Conservation (phyloP, 208 protist species). For the Trypanosoma vivax region DNA sequence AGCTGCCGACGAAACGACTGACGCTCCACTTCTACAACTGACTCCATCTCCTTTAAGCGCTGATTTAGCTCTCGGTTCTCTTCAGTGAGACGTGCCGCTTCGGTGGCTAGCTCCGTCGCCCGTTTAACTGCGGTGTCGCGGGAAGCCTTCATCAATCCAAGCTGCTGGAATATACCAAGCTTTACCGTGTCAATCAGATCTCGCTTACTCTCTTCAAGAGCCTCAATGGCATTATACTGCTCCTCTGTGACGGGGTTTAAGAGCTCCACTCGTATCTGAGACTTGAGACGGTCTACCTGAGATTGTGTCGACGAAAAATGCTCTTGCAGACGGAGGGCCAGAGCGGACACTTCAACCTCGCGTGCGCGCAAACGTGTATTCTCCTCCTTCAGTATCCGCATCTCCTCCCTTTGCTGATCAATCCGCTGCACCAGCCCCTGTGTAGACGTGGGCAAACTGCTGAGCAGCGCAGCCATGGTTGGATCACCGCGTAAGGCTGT, state of each 20-base stretch:
- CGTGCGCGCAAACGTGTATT: slow-evolving; percentile 61
- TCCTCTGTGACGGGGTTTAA: slow-evolving; percentile 66
- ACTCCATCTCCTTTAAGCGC: slow-evolving; percentile 41
- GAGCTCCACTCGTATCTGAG: slow-evolving; percentile 62
- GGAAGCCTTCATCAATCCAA: slow-evolving; percentile 50
- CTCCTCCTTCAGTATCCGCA: slow-evolving; percentile 52
- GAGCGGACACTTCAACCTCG: slow-evolving; percentile 72
- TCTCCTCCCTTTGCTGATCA: slow-evolving; percentile 64
- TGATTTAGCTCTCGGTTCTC: slow-evolving; percentile 55
- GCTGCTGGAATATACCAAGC: slow-evolving; percentile 72
- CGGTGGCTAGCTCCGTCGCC: slow-evolving; percentile 48
- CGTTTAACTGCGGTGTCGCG: slow-evolving; percentile 44
- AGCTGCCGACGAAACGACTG: slow-evolving; percentile 23
- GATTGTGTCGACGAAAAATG: slow-evolving; percentile 71
- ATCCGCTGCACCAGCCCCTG: slow-evolving; percentile 61
- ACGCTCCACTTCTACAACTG: slow-evolving; percentile 28
- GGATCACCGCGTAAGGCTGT: slow-evolving; percentile 5
- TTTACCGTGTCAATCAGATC: slow-evolving; percentile 81
- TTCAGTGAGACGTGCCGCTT: slow-evolving; percentile 28
- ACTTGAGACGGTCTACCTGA: slow-evolving; percentile 80
- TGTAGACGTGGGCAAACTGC: slow-evolving; percentile 48
- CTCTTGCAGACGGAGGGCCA: slow-evolving; percentile 70
- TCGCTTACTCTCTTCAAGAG: slow-evolving; percentile 49
- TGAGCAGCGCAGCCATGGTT: slow-evolving; percentile 26
- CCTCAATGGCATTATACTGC: slow-evolving; percentile 66